Base-by-base conservation (phyloP, 495 filamentous ascomycete species). In the Penicillium simplicissimum region DNA sequence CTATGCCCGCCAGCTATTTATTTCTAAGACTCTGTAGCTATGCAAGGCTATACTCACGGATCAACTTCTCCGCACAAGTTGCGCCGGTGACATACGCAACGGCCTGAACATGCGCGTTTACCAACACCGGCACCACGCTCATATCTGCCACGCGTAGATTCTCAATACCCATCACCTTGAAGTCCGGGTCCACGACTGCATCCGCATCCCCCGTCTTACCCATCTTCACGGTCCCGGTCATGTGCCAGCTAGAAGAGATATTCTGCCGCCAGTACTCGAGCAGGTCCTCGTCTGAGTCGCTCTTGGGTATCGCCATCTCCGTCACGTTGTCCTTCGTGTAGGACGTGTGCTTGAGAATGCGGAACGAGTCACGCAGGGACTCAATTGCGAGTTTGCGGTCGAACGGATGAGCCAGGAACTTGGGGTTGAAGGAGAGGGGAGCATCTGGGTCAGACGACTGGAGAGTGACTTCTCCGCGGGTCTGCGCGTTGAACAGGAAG, bases 161-260 rank as follows among this genome's bases (percentile, higher is more conserved):
- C 34, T 84, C 73, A 36, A 86, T 71, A 0, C 85, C 86, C 3
- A 67, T 66, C 0, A 89, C 71, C 43, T 71, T 74, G 55, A 86
- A 84, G 8, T 80, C 69, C 0, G 47, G 74, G 58, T 88, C 84
- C 11, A 88, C 82, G 8, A 76, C 82, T 5, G 68, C 68, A 31
- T 70, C 62, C 6, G 15, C 8, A 28, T 70, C 65, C 1, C 52
- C 65, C 25, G 47, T 61, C 53, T 62, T 74, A 7, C 86, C 85
- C 84, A 88, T 88, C 64, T 81, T 82, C 49, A 77, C 76, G 0
- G 84, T 87, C 1, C 84, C 81, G 10, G 80, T 81, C 75, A 81
- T 80, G 56, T 85, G 84, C 68, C 64, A 71, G 58, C 66, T 71
- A 2, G 63, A 66, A n/a, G 58, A 65, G 36, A 70, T 66, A 34